Evolutionary conservation across 352 stramenopile genomes (phyloP).

Genomic region (Phytophthora hibernalis): DNA sequence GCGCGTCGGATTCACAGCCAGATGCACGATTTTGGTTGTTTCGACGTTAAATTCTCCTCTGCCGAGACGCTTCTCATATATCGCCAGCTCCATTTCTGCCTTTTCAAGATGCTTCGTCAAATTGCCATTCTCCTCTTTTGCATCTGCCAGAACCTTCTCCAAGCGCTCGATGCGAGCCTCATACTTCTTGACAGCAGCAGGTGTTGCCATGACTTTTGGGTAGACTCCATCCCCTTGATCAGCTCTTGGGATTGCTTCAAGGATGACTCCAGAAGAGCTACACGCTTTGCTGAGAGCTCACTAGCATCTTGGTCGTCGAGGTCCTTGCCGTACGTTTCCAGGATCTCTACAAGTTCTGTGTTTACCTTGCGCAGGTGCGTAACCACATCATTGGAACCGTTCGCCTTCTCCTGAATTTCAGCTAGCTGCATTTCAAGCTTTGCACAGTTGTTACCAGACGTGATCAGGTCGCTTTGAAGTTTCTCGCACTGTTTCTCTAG

Average conservation of each 20-base stretch:
- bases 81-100: constrained; percentile 62
- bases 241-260: constrained; percentile 59
- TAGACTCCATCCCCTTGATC: constrained; percentile 50
- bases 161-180: constrained; percentile 56
- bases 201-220: constrained; percentile 48
- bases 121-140: constrained; percentile 55
- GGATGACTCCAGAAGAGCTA: constrained; percentile 54
- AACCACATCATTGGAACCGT: constrained; percentile 45
- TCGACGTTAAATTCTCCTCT: constrained; percentile 81
- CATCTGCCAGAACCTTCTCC: constrained; percentile 50
- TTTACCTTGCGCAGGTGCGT: constrained; percentile 62
- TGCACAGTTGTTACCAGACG: constrained; percentile 49
- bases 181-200: constrained; percentile 50
- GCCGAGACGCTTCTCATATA: constrained; percentile 78
- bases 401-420: constrained; percentile 54
- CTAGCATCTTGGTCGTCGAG: constrained; percentile 42
- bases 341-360: constrained; percentile 63
- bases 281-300: constrained; percentile 37
- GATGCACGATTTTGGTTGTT: constrained; percentile 89
- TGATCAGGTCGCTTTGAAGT: constrained; percentile 57
- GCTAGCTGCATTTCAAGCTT: constrained; percentile 56
- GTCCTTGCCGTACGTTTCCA: constrained; percentile 70
- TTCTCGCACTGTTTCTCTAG: constrained; percentile 62
- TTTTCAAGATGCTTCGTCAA: constrained; percentile 72
- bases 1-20: constrained; percentile 84